phyloP scores from a whole-genome alignment of 441 rosid genomes.

The Populus hybrid region DNA sequence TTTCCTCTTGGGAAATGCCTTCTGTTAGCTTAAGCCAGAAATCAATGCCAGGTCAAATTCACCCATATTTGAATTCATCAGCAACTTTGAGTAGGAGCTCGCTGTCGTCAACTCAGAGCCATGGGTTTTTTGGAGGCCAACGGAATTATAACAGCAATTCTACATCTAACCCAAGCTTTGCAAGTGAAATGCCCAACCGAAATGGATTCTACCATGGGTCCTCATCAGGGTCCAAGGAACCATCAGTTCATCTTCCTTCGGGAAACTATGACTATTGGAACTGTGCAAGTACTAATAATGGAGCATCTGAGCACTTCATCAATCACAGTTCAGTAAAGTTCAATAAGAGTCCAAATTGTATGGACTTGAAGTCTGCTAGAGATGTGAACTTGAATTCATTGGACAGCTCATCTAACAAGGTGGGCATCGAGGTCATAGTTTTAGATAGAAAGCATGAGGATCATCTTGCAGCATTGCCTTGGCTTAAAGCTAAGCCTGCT shows the following conservation, averaged over 20 bases:
- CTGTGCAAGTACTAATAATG: conserved; percentile 34
- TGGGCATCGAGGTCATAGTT: conserved; percentile 37
- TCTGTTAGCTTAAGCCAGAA: conserved; percentile 50
- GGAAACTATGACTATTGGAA: conserved; percentile 37
- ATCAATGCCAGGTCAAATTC: conserved; percentile 45
- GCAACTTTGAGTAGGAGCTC: conserved; percentile 44
- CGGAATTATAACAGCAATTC: conserved; percentile 49
- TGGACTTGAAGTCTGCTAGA: conserved; percentile 42
- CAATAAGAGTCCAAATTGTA: conserved; percentile 32
- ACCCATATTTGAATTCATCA: conserved; percentile 49
- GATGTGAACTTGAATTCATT: conserved; percentile 60
- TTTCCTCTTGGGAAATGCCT: conserved; percentile 56
- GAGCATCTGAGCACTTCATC: conserved; percentile 26
- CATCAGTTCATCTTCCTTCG: conserved; percentile 28
- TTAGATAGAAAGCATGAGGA: conserved; percentile 48
- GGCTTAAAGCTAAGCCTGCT: conserved; percentile 53
- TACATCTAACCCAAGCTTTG: conserved; percentile 40
- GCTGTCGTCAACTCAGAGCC: conserved; percentile 45
- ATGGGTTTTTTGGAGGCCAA: conserved; percentile 48
- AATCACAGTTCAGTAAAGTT: conserved; percentile 31
- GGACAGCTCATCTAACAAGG: conserved; percentile 37
- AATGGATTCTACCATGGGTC: conserved; percentile 62
- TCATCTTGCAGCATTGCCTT: conserved; percentile 45
- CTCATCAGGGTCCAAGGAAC: conserved; percentile 60
- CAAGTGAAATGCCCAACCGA: conserved; percentile 37